Base-by-base conservation (phyloP, 2,329 filamentous ascomycete species). In the Fusarium verrucosum region DNA sequence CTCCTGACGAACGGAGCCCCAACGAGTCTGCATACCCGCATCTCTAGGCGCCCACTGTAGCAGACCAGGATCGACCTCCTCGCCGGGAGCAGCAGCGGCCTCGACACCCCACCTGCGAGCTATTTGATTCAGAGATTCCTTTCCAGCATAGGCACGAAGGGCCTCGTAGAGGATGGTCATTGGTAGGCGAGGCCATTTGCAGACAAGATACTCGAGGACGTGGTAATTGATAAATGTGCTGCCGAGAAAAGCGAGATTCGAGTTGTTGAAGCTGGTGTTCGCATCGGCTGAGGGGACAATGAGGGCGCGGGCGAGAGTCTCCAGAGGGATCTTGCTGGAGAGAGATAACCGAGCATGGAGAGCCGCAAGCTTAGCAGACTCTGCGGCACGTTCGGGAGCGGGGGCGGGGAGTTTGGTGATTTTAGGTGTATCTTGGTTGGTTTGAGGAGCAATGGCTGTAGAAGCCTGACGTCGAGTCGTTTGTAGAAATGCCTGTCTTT, bases 101-200 rank as follows among this genome's bases (percentile, higher is more conserved):
- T 98, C 94, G 16, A 98, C 88, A 79, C 95, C 95, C 95, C 95
- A 99, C 79, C 95, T 91, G 62, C 85, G 82, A 16, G 91, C 87
- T 66, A 98, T 85, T 19, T 88, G 82, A 47, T 89, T 82, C 42
- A 98, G 83, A 1, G 94, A 88, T 67, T 88, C 86, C 7, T 87
- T 85, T 6, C 95, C 95, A 42, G 89, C 85, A 75, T 92, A 98
- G 42, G 92, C 93, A 72, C 90, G 89, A 81, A 96, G 89, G 28
- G 92, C 90, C 50, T 93, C 88, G 79, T 92, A 96, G 49, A 97
- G 81, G 54, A 99, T 90, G n/a, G 85, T 80, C 85, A 95, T 91
- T 50, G 95, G 95, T 51, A 99, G 85, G 45, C 95, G 92, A 14
- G 95, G 95, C 79, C 94, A 98, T 73, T 89, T 91, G 81, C 90